phyloP scores from a whole-genome alignment of 345 rosid genomes.

The Passiflora organensis region DNA sequence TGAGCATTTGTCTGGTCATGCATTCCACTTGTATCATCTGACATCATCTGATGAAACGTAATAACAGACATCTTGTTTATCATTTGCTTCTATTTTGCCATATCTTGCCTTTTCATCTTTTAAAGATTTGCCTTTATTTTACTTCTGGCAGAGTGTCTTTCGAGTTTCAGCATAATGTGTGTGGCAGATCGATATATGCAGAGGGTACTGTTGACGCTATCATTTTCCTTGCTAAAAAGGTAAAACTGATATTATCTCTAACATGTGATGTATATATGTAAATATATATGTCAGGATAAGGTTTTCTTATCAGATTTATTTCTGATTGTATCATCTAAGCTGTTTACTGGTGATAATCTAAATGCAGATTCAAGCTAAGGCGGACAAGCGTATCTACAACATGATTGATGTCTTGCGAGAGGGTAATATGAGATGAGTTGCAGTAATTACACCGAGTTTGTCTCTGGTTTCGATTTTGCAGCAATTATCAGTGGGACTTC shows the following conservation, averaged over 20 bases:
- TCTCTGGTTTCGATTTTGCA: not conserved
- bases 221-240: conserved; percentile 88
- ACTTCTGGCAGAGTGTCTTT: conserved; percentile 65
- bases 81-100: not conserved
- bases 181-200: conserved; percentile 90
- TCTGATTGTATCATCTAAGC: not conserved
- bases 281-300: no score
- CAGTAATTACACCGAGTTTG: not conserved
- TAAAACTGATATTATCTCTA: conserved; percentile 5
- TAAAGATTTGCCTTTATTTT: conserved; percentile 3
- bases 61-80: conserved; percentile 2
- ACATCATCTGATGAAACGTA: conserved; percentile 90
- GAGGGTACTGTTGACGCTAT: conserved; percentile 92
- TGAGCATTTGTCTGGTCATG: conserved; percentile 81
- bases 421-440: conserved; percentile 59
- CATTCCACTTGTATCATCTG: conserved; percentile 86
- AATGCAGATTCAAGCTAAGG: conserved; percentile 55
- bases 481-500: not conserved
- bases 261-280: no score
- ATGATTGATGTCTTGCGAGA: conserved; percentile 84
- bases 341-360: not conserved
- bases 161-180: conserved; percentile 96
- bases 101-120: not conserved
- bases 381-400: conserved; percentile 65
- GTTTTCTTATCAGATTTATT: no score